These are phyloP conservation scores for Puccinia polysora DNA, from an alignment of 1,284 basidiomycete genomes.

Conservation along the genomic window DNA sequence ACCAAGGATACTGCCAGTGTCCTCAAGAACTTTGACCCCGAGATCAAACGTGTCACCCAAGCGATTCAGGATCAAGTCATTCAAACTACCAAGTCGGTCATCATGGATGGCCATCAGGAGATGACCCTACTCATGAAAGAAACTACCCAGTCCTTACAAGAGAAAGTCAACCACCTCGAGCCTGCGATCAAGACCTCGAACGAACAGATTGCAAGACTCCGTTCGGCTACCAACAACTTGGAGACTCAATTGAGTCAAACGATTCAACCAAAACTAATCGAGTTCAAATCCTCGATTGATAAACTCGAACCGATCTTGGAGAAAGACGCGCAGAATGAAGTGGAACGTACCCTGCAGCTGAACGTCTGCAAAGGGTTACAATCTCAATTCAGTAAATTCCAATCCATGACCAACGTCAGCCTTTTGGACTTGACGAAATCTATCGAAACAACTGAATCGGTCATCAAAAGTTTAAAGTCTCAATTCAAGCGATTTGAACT, in stretches of 20 bases:
- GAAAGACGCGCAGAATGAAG: background rate
- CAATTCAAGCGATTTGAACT: conserved; percentile 8
- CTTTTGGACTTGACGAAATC: background rate
- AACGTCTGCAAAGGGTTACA: background rate
- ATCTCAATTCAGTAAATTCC: background rate
- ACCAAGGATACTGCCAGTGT: background rate
- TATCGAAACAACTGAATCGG: background rate
- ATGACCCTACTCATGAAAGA: conserved; percentile 3
- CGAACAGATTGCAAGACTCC: background rate
- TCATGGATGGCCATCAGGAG: conserved; percentile 21
- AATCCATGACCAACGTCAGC: background rate
- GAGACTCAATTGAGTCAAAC: background rate
- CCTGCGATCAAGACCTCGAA: background rate
- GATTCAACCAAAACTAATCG: background rate
- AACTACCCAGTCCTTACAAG: background rate
- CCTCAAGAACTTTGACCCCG: conserved; percentile 12
- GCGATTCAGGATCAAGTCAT: conserved; percentile 17
- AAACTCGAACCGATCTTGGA: background rate
- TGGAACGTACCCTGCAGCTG: background rate
- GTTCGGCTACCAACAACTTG: conserved; percentile 1
- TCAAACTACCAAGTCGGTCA: conserved; percentile 16
- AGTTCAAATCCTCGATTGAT: background rate
- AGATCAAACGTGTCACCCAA: conserved; percentile 15
- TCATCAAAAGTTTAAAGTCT: background rate
- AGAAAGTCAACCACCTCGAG: conserved; percentile 8